Base-by-base conservation (phyloP, 208 protist genomes). In the Crithidia bombi region DNA sequence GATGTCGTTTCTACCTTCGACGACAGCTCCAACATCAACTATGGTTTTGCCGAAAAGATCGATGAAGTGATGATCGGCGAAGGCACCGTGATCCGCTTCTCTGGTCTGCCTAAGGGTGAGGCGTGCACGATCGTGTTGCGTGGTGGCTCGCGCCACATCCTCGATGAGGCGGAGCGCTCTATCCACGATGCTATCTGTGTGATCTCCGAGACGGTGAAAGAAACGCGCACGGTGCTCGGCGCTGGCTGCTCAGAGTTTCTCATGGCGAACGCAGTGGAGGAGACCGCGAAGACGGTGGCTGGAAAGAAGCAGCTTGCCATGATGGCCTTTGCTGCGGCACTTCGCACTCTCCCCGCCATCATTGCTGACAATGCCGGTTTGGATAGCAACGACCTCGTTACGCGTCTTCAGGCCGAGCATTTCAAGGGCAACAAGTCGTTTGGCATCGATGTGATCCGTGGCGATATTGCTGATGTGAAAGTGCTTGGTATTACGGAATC, bases 1-100 rank as follows among this genome's bases (percentile, higher is more conserved):
- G 99, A 99, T 62, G 99, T 99, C 43, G 95, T 99, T 26, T 99
- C 98, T 0, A 99, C 98, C 17, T 99, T 99, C 82, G 98, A 99
- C 59, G 82, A 96, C 50, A 98, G 98, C 19, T 91, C 98, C 33
- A 81, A 93, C 23, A 95, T 99, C 15, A 92, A 97, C 69, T 95
- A 99, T 58, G 99, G 98, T 44, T 83, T 86, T 55, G 97, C 94
- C 51, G 87, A 98, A 46, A 73, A 90, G 15, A 99, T 99, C 59
- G 98, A 99, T 69, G 98, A 99, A 82, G 86, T 99, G 30, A 98
- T 99, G 93, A 98, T 98, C 75, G 93, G 99, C 52, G 99, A 99
- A 81, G 95, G 99, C 58, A 98, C 90, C 43, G 89, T 99, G 19
- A 98, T 99, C 66, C 91, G 94, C 47, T 99, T 99, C 83, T 95